Evolutionary conservation across 129 eudicot genomes (phyloP).

Genomic region (Cynara cardunculus): DNA sequence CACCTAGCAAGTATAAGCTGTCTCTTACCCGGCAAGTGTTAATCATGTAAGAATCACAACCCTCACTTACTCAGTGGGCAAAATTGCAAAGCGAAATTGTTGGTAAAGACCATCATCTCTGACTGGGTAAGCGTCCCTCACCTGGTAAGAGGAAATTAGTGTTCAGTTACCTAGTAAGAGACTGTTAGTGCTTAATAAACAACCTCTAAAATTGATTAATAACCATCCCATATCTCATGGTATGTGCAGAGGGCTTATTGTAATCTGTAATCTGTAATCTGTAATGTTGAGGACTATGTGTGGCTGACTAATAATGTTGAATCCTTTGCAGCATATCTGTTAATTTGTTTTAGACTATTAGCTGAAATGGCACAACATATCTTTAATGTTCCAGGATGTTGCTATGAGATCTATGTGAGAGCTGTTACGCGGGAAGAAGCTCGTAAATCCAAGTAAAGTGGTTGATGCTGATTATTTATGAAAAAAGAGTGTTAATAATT

Average conservation of each 20-base stretch:
- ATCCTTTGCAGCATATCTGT: not conserved
- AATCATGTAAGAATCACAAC: not conserved
- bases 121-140: no score
- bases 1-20: not conserved
- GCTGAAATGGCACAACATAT: not conserved
- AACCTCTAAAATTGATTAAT: no score
- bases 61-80: not conserved
- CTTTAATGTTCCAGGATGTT: conserved; percentile 46
- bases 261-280: no score
- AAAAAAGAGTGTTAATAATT: conserved; percentile 23
- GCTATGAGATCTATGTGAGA: conserved; percentile 68
- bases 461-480: conserved; percentile 3
- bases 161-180: not conserved
- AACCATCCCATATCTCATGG: not conserved
- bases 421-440: conserved; percentile 65
- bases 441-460: conserved; percentile 30
- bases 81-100: not conserved
- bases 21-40: not conserved
- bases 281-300: no score
- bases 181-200: no score
- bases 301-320: not conserved
- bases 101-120: not conserved
- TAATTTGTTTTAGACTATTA: not conserved
- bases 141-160: not conserved
- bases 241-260: not conserved